Conservation (phyloP, 2,329 filamentous ascomycete genomes). For the Pleoardoris graminearum region DNA sequence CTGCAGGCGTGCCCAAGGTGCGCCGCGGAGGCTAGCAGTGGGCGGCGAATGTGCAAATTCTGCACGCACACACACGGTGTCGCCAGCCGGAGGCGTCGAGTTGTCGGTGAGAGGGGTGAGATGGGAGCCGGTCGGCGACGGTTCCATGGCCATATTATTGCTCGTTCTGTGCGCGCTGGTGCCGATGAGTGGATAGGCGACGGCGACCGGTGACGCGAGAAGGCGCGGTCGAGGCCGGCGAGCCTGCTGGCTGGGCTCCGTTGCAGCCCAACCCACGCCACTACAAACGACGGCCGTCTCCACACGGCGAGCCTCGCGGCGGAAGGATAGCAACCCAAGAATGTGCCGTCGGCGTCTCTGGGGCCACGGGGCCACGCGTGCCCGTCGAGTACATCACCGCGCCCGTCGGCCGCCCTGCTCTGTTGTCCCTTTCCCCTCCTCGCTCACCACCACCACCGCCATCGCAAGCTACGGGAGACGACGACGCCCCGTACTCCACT, state of each 20-base stretch:
- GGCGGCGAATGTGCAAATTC: background rate
- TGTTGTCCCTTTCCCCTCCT: background rate
- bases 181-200: background rate
- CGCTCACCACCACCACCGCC: background rate
- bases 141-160: background rate
- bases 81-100: background rate
- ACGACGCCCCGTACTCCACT: background rate
- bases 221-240: background rate
- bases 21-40: constrained; percentile 3
- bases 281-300: constrained; percentile 19
- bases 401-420: background rate
- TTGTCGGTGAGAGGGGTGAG: constrained; percentile 9
- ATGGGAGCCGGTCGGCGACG: background rate
- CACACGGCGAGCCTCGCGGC: constrained; percentile 1
- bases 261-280: constrained; percentile 12
- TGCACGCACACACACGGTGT: background rate
- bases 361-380: constrained; percentile 18
- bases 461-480: background rate
- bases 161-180: background rate
- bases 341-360: constrained; percentile 15
- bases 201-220: background rate
- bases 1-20: constrained; percentile 33
- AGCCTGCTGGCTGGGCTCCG: background rate
- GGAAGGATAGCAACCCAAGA: background rate
- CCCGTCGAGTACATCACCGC: background rate